phyloP scores from a whole-genome alignment of 2,329 filamentous ascomycete genomes.

The Xylaria sp. region DNA sequence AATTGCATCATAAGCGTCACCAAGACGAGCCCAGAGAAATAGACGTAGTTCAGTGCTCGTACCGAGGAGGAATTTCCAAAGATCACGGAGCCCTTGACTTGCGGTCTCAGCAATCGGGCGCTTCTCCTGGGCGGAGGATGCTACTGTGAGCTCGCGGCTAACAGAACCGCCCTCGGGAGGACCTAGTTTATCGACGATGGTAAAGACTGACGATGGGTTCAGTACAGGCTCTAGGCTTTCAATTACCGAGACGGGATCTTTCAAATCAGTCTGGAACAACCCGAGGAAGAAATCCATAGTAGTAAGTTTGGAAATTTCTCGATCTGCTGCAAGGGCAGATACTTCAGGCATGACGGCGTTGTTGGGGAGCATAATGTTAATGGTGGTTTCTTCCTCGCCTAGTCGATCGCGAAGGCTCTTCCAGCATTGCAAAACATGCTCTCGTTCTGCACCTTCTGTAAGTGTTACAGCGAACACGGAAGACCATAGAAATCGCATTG shows the following conservation, averaged over 20 bases:
- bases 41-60: conserved; percentile 86
- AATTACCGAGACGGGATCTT: conserved; percentile 85
- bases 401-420: conserved; percentile 66
- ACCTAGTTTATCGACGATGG: conserved; percentile 42
- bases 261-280: conserved; percentile 84
- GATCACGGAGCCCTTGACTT: conserved; percentile 73
- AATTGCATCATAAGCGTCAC: conserved; percentile 87
- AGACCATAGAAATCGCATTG: conserved; percentile 68
- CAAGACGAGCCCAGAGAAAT: conserved; percentile 90
- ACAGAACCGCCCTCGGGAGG: conserved; percentile 39
- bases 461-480: conserved; percentile 65
- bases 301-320: conserved; percentile 90
- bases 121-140: conserved; percentile 41
- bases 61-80: conserved; percentile 85
- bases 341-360: conserved; percentile 90
- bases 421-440: conserved; percentile 69
- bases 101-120: conserved; percentile 63
- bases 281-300: conserved; percentile 97
- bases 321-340: conserved; percentile 83
- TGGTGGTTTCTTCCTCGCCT: conserved; percentile 52
- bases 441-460: conserved; percentile 63
- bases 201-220: conserved; percentile 72
- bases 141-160: conserved; percentile 31
- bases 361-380: conserved; percentile 75
- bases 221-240: conserved; percentile 93